Base-by-base conservation (phyloP, 257 asterid genomes). In the Thymus quinquecostatus region DNA sequence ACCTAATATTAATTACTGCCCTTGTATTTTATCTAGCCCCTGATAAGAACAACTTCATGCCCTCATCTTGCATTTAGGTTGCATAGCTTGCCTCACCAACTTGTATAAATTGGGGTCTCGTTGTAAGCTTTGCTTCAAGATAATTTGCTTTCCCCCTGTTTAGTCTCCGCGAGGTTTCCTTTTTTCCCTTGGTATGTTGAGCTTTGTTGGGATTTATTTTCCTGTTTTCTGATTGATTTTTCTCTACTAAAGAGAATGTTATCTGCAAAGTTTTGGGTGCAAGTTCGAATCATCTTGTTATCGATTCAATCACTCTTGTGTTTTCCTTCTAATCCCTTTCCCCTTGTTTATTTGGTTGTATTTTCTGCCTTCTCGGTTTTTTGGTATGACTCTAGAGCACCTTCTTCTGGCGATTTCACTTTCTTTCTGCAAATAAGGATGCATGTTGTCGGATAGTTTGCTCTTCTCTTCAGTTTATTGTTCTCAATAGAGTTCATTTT, bases 1-100 rank as follows among this genome's bases (percentile, higher is more conserved):
- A 64, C 72, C 81, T 74, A 64, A 63, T 66, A 68, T 57, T 79
- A 79, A 76, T 73, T 68, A 66, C 60, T 80, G 33, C 69, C 40
- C 64, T 61, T 58, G 75, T 73, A 63, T 70, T 63, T 59, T 79
- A 28, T 64, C 66, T 10, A 41, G 44, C 68, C 55, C 55, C 13
- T 70, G 79, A 75, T 81, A 78, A 80, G 83, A 67, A 74, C 60
- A 71, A 75, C 66, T 74, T 82, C 47, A 75, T 44, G 73, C 60
- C 68, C 64, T 54, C 66, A 50, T 78, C 67, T 45, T 47, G 60
- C 65, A 45, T 58, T 59, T 60, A 63, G 66, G 65, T 41, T 68
- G 54, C 59, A 64, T 50, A 34, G 58, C 50, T 44, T 38, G 41
- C 60, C 74, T 36, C 64, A 33, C 38, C 75, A 64, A 73, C 57